Base-by-base conservation (phyloP, 2,329 filamentous ascomycete genomes). In the Ceratocystis diversiconidia region DNA sequence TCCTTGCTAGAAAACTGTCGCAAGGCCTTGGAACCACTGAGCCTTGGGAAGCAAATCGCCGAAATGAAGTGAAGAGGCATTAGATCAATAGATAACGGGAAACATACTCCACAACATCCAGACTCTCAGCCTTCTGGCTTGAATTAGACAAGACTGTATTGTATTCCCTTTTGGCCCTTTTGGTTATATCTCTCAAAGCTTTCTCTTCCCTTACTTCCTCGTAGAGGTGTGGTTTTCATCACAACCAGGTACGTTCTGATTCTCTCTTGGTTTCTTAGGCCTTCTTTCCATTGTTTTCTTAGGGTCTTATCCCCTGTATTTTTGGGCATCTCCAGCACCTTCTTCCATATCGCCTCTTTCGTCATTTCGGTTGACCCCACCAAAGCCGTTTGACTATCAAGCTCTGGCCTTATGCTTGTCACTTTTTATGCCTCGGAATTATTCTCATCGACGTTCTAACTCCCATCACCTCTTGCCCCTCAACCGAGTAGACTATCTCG, bases 1-100 rank as follows among this genome's bases (percentile, higher is more conserved):
- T 28, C 52, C 52, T 36, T 30, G 19, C 28, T 17, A 30, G 25
- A 83, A 63, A 44, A 52, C 22, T 52, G 36, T 15, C 36, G 36
- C 36, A 41, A 41, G 12, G 36, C 36, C 10, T 41, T 41, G 36
- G 36, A 52, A 28, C 25, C 48, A 19, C 48, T 5, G 67, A 60
- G 28, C 50, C 10, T 43, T 62, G 32, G 15, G 61, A 46, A 57
- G 43, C 55, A 25, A 62, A 62, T 43, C 60, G 28, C 32, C 19
- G 48, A n/a, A n/a, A 41, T 17, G 28, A 43, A 41, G 17, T 36
- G 60, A 8, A 36, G 25, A 62, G 60, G 60, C 60, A 30, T 19
- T n/a, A 15, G 1, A 32, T 59, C 28, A 6, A 30, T 28, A 59
- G 28, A 59, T 36, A 59, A 36, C 55, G 22, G 32, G 55, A 36